A percentile compares a stretch with the other conserved stretches of the same genome.
These are phyloP conservation scores for Cyclocybe cylindracea DNA, from an alignment of 768 basidiomycete species.

Conservation along the genomic window DNA sequence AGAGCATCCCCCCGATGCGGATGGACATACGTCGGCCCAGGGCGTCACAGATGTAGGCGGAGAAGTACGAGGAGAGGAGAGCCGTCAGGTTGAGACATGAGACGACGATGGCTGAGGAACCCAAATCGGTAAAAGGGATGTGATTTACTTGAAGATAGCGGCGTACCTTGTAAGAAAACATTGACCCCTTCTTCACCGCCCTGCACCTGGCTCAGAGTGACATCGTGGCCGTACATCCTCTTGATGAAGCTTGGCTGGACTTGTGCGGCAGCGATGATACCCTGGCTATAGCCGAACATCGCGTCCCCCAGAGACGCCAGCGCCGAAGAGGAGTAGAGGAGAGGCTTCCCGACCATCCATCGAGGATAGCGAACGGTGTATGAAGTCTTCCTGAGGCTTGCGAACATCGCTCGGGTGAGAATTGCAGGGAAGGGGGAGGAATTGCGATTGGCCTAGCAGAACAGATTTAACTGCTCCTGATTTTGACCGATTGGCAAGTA, in stretches of 20 bases:
- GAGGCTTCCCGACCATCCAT: constrained; percentile 51
- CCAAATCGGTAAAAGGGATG: background rate
- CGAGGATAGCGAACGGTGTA: constrained; percentile 50
- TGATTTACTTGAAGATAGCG: background rate
- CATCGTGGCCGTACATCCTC: constrained; percentile 45
- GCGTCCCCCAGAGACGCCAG: constrained; percentile 58
- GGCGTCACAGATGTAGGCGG: constrained; percentile 51
- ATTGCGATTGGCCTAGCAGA: no score
- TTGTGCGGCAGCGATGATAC: constrained; percentile 51
- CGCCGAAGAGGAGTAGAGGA: constrained; percentile 52
- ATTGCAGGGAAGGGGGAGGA: no score
- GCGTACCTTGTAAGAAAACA: constrained; percentile 47
- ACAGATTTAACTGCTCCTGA: no score
- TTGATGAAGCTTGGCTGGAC: constrained; percentile 54
- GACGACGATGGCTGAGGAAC: constrained; percentile 44
- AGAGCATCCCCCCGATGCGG: constrained; percentile 49
- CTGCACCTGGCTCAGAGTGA: constrained; percentile 47
- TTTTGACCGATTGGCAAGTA: no score
- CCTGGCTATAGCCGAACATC: constrained; percentile 58
- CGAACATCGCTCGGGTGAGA: constrained; percentile 1
- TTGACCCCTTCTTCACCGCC: constrained; percentile 43
- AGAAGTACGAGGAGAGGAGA: constrained; percentile 41
- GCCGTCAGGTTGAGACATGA: constrained; percentile 53
- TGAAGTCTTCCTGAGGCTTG: constrained; percentile 15
- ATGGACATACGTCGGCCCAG: constrained; percentile 53